Conservation (phyloP, 306 rosid genomes). For the Purshia tridentata region DNA sequence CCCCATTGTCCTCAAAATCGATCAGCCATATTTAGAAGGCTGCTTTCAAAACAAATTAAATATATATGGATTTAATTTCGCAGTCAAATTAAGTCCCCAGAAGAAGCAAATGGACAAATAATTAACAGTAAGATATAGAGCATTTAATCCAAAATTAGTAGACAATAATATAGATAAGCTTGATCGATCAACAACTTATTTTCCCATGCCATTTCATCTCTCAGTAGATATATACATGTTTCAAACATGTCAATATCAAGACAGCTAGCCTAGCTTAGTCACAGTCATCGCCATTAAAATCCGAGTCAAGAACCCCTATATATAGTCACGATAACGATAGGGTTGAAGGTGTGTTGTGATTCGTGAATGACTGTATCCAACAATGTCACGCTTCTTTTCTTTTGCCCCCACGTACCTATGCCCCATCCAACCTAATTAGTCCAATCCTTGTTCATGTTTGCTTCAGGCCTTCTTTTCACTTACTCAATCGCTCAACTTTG, state of each 20-base stretch:
- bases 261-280: slow-evolving; percentile 25
- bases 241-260: slow-evolving; percentile 37
- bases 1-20: no score
- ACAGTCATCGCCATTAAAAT: not conserved
- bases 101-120: not conserved
- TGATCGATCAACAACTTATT: no score
- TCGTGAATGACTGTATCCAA: slow-evolving; percentile 34
- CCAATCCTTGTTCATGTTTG: not conserved
- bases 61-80: not conserved
- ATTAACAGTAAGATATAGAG: no score
- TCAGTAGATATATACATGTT: not conserved
- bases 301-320: no score
- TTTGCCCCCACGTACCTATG: no score
- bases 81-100: not conserved
- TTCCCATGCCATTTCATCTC: no score
- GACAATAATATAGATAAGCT: no score
- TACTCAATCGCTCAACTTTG: not conserved
- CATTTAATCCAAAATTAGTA: no score
- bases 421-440: not conserved
- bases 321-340: not conserved
- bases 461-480: slow-evolving; percentile 6
- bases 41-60: not conserved
- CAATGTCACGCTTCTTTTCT: slow-evolving; percentile 38
- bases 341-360: not conserved
- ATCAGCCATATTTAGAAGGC: not conserved